A percentile compares a stretch with the other conserved stretches of the same genome.
Evolutionary conservation across 768 basidiomycete genomes (phyloP).

Genomic region (Tulasnella sp.): DNA sequence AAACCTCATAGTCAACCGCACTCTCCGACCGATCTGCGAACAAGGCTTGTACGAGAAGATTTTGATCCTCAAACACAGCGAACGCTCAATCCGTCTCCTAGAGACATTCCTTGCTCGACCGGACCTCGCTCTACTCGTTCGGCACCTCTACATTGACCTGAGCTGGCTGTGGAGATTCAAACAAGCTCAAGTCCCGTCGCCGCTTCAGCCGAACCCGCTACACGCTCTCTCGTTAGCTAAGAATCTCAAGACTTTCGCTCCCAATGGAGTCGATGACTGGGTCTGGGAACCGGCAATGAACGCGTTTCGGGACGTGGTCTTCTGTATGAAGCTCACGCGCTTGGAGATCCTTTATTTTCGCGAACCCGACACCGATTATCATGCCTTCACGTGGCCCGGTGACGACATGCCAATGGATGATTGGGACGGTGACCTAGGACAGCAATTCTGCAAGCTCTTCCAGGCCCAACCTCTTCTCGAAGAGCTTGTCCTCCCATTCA

Average conservation of each 20-base stretch:
- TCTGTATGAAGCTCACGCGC: background rate
- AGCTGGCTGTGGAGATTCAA: no score
- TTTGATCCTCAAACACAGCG: no score
- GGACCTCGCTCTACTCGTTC: no score
- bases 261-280: background rate
- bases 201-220: background rate
- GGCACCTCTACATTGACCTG: no score
- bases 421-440: background rate
- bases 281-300: background rate
- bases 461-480: background rate
- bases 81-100: no score
- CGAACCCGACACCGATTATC: background rate
- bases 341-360: background rate
- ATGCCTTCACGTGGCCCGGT: background rate
- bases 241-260: background rate
- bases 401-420: background rate
- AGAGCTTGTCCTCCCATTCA: background rate
- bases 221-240: background rate
- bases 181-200: background rate
- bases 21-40: no score
- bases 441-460: background rate
- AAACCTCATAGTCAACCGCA: no score
- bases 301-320: background rate
- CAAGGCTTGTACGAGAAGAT: no score
- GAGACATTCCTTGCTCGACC: no score